Evolutionary conservation across 2,329 filamentous ascomycete species (phyloP), one percentile per base, ranked within the genome.

Genomic region (Colletotrichum simmondsii): DNA sequence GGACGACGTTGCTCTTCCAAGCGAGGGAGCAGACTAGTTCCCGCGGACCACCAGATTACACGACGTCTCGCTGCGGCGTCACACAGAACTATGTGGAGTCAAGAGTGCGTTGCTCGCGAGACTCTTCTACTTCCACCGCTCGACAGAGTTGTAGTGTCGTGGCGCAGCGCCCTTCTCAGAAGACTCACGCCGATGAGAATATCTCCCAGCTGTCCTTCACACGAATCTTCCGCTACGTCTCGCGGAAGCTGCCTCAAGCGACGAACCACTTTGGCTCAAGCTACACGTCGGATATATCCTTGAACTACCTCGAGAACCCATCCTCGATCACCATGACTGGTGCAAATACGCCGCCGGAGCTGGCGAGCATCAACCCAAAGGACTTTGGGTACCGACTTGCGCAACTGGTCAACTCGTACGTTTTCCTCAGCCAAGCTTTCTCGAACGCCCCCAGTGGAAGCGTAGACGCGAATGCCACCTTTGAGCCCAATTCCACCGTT

Each of bases 31-130:
- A 53, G 16, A 24, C 35, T 35, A n/a, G 16, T 19, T 22, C 35
- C n/a, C 35, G 24, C 16, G 37, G 19, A 14, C 14, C 46, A 1
- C 56, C 30, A 16, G 49, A 63, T 30, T 24, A 49, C 16, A 16
- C 56, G 1, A 46, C 24, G 22, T 42, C 52, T 11, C 19, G 53
- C 53, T 72, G 69, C 58, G 37, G 26, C 28, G 28, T 63, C 26
- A 68, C 37, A 7, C 69, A 72, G 53, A 35, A 61, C 14, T 70
- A 73, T 49, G 66, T 73, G 2, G 71, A 70, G 19, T 69, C 61
- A 1, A 54, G 54, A 11, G 49, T 73, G 32, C 54, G 30, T 16
- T 73, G 71, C 66, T 56, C 58, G n/a, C 60, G 46, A 16, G 22
- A 35, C 16, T 58, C 59, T 19, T 42, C 60, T 3, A 19, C 37